Evolutionary conservation across 75 land plant species (phyloP).

Genomic region (Pinus albicaulis): DNA sequence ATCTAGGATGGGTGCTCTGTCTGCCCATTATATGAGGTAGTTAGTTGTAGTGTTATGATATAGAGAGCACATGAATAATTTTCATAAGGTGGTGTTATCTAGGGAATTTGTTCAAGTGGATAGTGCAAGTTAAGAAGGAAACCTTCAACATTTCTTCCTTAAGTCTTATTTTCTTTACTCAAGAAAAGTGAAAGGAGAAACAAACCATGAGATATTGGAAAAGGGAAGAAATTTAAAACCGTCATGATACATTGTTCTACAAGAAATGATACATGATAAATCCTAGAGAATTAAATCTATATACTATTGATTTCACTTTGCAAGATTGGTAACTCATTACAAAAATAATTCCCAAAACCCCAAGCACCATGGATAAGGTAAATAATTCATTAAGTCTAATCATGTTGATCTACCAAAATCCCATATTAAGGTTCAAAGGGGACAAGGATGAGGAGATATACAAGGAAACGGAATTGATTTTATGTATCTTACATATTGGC

Average conservation of each 20-base stretch:
- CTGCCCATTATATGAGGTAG: too few relatives aligned
- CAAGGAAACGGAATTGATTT: constrained; percentile 53
- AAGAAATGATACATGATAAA: constrained; percentile 61
- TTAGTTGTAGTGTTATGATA: too few relatives aligned
- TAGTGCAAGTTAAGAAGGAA: too few relatives aligned
- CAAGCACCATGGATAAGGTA: neutral
- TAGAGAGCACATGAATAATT: too few relatives aligned
- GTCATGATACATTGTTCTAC: constrained; percentile 94
- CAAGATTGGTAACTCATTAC: constrained; percentile 63
- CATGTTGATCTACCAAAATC: constrained; percentile 60
- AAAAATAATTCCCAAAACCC: constrained; percentile 28
- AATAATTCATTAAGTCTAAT: constrained; percentile 44
- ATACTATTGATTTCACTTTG: constrained; percentile 45
- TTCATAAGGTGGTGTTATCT: too few relatives aligned
- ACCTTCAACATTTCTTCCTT: too few relatives aligned
- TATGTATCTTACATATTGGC: constrained; percentile 84
- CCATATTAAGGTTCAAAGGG: constrained; percentile 68
- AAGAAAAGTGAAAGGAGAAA: too few relatives aligned
- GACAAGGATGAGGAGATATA: constrained; percentile 46
- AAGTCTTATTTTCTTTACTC: too few relatives aligned
- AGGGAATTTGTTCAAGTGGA: too few relatives aligned
- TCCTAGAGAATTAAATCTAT: constrained; percentile 30
- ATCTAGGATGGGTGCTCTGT: too few relatives aligned
- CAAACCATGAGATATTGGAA: constrained; percentile 35
- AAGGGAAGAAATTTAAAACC: constrained; percentile 86